Evolutionary conservation across 306 rosid genomes (phyloP).

Genomic region (Cyclanthera cordifolia): DNA sequence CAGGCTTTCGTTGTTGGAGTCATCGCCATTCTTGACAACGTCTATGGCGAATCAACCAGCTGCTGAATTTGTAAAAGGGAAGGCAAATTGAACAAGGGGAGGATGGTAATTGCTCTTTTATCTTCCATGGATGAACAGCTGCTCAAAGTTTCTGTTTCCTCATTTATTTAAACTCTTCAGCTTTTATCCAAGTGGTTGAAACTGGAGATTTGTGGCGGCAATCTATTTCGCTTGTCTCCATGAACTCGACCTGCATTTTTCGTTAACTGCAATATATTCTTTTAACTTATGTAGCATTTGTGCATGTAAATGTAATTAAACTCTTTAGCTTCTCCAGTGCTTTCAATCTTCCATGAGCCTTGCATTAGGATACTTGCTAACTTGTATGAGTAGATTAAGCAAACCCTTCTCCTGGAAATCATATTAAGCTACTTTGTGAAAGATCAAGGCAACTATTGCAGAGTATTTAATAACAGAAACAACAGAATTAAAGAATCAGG

Average conservation of each 20-base stretch:
- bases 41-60: not conserved
- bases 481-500: not conserved
- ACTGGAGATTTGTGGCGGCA: not conserved
- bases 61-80: not conserved
- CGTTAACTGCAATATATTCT: slow-evolving; percentile 6
- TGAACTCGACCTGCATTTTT: slow-evolving; percentile 8
- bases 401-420: not conserved
- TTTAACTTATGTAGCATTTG: not conserved
- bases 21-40: not conserved
- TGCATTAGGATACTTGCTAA: not conserved
- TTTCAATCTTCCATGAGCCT: not conserved
- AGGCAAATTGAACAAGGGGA: not conserved
- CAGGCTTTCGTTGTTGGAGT: not conserved
- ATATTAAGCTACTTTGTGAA: not conserved
- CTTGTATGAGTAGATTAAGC: not conserved
- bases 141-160: not conserved
- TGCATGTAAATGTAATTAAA: slow-evolving; percentile 1
- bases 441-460: not conserved
- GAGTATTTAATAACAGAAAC: slow-evolving; percentile 1
- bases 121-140: not conserved
- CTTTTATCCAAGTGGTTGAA: not conserved
- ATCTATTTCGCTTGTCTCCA: not conserved
- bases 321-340: not conserved
- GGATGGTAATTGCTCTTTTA: not conserved
- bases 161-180: not conserved